A percentile compares a stretch with the other conserved stretches of the same genome.
Conservation (phyloP, 2,329 filamentous ascomycete genomes). For the Clonostachys solani region DNA sequence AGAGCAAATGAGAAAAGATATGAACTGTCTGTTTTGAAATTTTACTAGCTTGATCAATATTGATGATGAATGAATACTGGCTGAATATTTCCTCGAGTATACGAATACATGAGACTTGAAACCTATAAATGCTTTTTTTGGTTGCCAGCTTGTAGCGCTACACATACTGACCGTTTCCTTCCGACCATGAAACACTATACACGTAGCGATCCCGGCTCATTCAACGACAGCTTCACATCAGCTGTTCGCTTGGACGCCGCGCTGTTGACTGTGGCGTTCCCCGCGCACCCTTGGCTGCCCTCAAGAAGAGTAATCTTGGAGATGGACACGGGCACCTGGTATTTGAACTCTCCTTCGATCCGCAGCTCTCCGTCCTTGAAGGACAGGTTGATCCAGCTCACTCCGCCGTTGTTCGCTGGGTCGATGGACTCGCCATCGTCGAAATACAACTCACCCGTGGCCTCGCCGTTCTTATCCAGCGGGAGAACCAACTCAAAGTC, state of each 20-base stretch:
- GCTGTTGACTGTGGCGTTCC: background rate
- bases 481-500: conserved; percentile 71
- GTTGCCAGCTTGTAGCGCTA: no score
- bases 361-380: conserved; percentile 50
- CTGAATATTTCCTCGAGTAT: no score
- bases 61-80: no score
- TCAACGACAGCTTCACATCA: conserved; percentile 6
- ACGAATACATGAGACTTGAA: no score
- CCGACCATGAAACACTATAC: background rate
- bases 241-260: no score
- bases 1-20: no score
- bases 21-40: no score
- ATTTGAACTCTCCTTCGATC: conserved; percentile 50
- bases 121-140: no score
- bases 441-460: conserved; percentile 65
- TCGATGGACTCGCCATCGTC: conserved; percentile 71
- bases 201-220: conserved; percentile 3
- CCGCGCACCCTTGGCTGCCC: background rate
- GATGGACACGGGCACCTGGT: conserved; percentile 35
- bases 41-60: no score
- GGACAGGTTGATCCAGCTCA: conserved; percentile 54
- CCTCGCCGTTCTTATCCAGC: conserved; percentile 55
- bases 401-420: conserved; percentile 35
- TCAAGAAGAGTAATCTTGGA: conserved; percentile 43
- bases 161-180: background rate